Base-by-base conservation (phyloP, 345 rosid genomes). In the Corymbia maculata region DNA sequence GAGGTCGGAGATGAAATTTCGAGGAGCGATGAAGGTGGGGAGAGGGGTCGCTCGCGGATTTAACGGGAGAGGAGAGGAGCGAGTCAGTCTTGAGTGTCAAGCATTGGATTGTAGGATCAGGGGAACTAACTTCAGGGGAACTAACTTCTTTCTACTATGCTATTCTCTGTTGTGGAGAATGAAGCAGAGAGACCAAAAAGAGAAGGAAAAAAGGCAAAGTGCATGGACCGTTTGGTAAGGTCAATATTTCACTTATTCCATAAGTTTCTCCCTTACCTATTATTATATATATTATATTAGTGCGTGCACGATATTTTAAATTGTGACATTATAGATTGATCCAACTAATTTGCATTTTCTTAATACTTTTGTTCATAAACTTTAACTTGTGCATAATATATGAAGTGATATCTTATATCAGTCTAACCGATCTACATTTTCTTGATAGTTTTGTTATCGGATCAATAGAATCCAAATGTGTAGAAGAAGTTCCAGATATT, bases 371-470 rank as follows among this genome's bases (percentile, higher is more conserved):
- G 30, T 2, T 59, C 30, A 0, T 59, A 11, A 24, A 59, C n/a
- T n/a, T 2, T 59, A 13, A 26, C 3, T 6, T 12, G 2, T 28
- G 16, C 32, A 6, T 0, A 0, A 7, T 30, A 0, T n/a, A 64
- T 30, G 36, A 0, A n/a, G 79, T 30, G 17, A 14, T 6, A 30
- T 66, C 42, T 66, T 30, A 13, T 30, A 13, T 30, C 3, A 66
- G 0, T 66, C 0, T 17, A 1, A 66, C 1, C 42, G 5, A 0
- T 7, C 9, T n/a, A 2, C 21, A 1, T 1, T 68, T 68, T 16
- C 45, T 32, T 32, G 45, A 32, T 70, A 70, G 80, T 70, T 70
- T 36, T 70, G 80, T 70, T 32, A 32, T 32, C 3, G 0, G 16
- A 59, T 11, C 5, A 14, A 59, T 59, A 59, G 0, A 66, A 66